phyloP scores from a whole-genome alignment of 2,329 filamentous ascomycete genomes.

The Teratosphaeria destructans region DNA sequence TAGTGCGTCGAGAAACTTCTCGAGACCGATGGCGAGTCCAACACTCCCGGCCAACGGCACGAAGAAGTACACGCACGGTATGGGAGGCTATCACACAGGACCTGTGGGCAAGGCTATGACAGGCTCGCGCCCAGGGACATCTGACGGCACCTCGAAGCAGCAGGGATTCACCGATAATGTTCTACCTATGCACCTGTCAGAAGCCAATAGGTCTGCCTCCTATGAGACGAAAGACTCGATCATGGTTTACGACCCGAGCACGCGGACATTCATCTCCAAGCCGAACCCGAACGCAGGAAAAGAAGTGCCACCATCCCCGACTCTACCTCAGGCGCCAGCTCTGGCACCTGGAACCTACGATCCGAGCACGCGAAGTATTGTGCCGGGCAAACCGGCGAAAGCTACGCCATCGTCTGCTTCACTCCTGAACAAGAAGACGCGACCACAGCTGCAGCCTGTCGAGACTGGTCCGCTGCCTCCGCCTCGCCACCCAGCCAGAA shows the following conservation, averaged over 20 bases:
- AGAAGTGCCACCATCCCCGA: slow-evolving; percentile 7
- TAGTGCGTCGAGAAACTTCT: slow-evolving; percentile 37
- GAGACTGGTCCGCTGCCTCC: slow-evolving; percentile 17
- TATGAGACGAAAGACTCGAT: slow-evolving; percentile 12
- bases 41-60: slow-evolving; percentile 6
- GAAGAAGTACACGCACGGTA: slow-evolving; percentile 21
- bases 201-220: background rate
- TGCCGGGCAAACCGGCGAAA: slow-evolving; percentile 7
- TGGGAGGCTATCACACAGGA: slow-evolving; percentile 48
- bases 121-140: background rate
- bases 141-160: slow-evolving; percentile 3
- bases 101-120: slow-evolving; percentile 39
- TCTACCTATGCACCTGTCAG: background rate
- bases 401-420: background rate
- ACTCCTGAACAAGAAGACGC: slow-evolving; percentile 2
- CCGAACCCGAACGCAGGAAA: slow-evolving; percentile 9
- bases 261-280: slow-evolving; percentile 19
- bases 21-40: slow-evolving; percentile 38
- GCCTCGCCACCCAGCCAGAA: slow-evolving; percentile 21
- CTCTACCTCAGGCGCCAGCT: slow-evolving; percentile 5
- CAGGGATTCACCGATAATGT: background rate
- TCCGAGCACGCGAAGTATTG: slow-evolving; percentile 21
- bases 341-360: slow-evolving; percentile 19
- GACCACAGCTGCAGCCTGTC: slow-evolving; percentile 6
- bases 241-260: slow-evolving; percentile 23